These are phyloP conservation scores for Botrytis fabae DNA, from an alignment of 2,329 filamentous ascomycete species.

Conservation along the genomic window DNA sequence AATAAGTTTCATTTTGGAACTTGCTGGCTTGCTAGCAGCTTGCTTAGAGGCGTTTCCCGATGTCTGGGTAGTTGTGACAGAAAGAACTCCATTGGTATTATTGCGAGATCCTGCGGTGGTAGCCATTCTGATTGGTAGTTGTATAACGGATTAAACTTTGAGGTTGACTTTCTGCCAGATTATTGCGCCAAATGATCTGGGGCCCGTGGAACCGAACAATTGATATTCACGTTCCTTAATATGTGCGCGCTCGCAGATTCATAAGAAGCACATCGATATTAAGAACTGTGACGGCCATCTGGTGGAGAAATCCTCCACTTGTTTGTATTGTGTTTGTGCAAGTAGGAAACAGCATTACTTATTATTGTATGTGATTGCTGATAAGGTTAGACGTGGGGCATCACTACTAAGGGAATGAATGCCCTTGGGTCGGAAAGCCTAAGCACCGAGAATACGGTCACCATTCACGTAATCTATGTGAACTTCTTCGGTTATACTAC, in stretches of 20 bases:
- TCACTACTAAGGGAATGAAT: background rate
- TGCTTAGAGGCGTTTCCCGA: slow-evolving; percentile 46
- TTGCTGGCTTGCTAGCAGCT: slow-evolving; percentile 48
- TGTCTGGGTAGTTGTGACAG: slow-evolving; percentile 50
- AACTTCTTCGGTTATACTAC: slow-evolving; percentile 7
- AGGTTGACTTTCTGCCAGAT: slow-evolving; percentile 16
- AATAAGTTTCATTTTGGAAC: slow-evolving; percentile 73
- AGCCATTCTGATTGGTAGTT: slow-evolving; percentile 1
- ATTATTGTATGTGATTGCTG: background rate
- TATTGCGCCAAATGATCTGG: background rate
- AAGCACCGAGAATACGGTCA: slow-evolving; percentile 15
- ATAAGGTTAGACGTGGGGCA: slow-evolving; percentile 17
- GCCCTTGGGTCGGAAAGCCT: background rate
- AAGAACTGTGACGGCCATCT: background rate
- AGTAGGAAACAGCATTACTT: background rate
- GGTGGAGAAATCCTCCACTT: background rate
- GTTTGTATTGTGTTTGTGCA: background rate
- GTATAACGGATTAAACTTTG: background rate
- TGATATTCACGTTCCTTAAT: background rate
- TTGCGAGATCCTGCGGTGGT: slow-evolving; percentile 36
- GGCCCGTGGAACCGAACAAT: background rate
- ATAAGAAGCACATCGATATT: background rate
- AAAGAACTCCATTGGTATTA: slow-evolving; percentile 54
- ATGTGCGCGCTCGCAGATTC: background rate
- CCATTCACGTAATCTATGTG: background rate